Evolutionary conservation across 1,284 basidiomycete genomes (phyloP).

Genomic region (Laetiporus sulphureus): DNA sequence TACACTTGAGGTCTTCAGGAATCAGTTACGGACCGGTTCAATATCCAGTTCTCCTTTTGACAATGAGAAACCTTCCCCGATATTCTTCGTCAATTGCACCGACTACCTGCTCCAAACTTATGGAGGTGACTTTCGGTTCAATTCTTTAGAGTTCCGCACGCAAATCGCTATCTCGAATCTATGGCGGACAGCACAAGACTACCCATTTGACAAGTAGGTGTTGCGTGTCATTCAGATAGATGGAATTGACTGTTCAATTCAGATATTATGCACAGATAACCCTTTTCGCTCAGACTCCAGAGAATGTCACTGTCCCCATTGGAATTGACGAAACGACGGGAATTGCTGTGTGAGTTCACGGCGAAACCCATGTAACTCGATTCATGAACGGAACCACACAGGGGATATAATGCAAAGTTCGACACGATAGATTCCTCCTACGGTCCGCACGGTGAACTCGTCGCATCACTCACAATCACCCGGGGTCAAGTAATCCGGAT

Average conservation of each 20-base stretch:
- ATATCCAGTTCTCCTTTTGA: slow-evolving; percentile 2
- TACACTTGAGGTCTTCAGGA: too few species aligned
- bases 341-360: slow-evolving; percentile 13
- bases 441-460: slow-evolving; percentile 9
- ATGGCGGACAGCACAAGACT: slow-evolving; percentile 15
- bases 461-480: slow-evolving; percentile 16
- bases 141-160: slow-evolving; percentile 16
- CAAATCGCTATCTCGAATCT: slow-evolving; percentile 14
- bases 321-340: slow-evolving; percentile 11
- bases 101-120: slow-evolving; percentile 11
- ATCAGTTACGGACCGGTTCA: slow-evolving; percentile 8
- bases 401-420: slow-evolving; percentile 18
- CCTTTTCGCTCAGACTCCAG: slow-evolving; percentile 3
- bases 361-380: neutral
- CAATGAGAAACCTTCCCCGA: slow-evolving; percentile 13
- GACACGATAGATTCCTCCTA: slow-evolving; percentile 7
- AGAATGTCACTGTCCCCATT: slow-evolving; percentile 4
- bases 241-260: neutral
- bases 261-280: slow-evolving; percentile 9
- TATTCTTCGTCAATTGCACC: slow-evolving; percentile 14
- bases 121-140: slow-evolving; percentile 9
- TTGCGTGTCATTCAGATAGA: neutral
- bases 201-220: slow-evolving; percentile 18
- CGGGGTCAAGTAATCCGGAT: slow-evolving; percentile 16
- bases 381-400: neutral